These are phyloP conservation scores for Gigaspora rosea DNA, from an alignment of 192 early-diverging fungal genomes.

Conservation along the genomic window DNA sequence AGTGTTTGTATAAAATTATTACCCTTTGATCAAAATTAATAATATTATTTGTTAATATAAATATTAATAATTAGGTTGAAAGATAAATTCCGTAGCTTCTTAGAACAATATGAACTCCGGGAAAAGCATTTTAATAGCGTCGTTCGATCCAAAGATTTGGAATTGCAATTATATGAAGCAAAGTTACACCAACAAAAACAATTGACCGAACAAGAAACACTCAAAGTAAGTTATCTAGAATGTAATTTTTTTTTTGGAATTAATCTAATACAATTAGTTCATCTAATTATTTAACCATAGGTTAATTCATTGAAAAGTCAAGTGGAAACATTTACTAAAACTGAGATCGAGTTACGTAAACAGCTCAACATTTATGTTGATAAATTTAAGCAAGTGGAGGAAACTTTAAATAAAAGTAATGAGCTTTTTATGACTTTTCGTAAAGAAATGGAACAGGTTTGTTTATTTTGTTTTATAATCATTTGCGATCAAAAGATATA, in stretches of 20 bases:
- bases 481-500: background rate
- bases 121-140: slow-evolving; percentile 65
- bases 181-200: slow-evolving; percentile 54
- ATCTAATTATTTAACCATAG: slow-evolving; percentile 1
- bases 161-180: slow-evolving; percentile 58
- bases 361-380: slow-evolving; percentile 63
- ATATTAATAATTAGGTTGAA: slow-evolving; percentile 47
- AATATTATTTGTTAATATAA: background rate
- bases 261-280: background rate
- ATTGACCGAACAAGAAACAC: slow-evolving; percentile 41
- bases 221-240: slow-evolving; percentile 33
- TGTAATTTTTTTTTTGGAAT: background rate
- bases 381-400: slow-evolving; percentile 67
- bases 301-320: slow-evolving; percentile 46
- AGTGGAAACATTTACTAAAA: slow-evolving; percentile 51
- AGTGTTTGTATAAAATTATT: slow-evolving; percentile 36
- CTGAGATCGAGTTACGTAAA: slow-evolving; percentile 58
- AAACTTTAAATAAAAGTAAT: slow-evolving; percentile 66
- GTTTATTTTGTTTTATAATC: background rate
- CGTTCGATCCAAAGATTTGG: slow-evolving; percentile 56
- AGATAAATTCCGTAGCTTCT: slow-evolving; percentile 60
- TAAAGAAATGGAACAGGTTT: slow-evolving; percentile 61
- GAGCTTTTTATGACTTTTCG: slow-evolving; percentile 64
- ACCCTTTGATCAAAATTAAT: background rate
- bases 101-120: slow-evolving; percentile 61